Base-by-base conservation (phyloP, 2,329 filamentous ascomycete genomes). In the Aspergillus thermomutatus region DNA sequence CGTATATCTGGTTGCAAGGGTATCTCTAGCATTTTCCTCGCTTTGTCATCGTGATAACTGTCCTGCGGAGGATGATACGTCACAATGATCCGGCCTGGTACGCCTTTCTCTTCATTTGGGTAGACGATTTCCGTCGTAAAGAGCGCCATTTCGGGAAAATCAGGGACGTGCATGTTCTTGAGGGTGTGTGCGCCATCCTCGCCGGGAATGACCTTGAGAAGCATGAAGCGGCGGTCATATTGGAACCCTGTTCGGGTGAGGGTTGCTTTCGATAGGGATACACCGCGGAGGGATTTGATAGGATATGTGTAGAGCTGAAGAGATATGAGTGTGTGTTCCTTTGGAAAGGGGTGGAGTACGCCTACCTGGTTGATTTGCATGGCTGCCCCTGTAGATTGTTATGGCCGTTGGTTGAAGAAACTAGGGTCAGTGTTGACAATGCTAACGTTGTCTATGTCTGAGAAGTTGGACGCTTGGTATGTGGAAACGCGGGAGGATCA, bases 181-280 rank as follows among this genome's bases (percentile, higher is more conserved):
- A 83, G 66, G 19, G 59, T 60, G 6, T 56, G 41, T 14, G 53
- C 47, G 25, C 60, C 60, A 21, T 66, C 59, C 19, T 64, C 60
- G 23, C 64, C 63, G 5, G 64, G 57, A 21, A 76, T 67, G 60
- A 83, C 76, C 63, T 82, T 82, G 59, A 85, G 80, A 3, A 91
- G 80, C 83, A 91, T 89, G 73, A 90, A 91, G 34, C 79, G 79
- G 9, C 89, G 83, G 74, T 92, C 89, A 68, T 88, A 76, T 43
- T 78, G 75, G 63, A 90, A 78, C 14, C 88, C 88, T 60, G 85
- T 81, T n/a, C 79, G 77, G 4, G 82, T 83, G 49, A 90, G 72
- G n/a, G 73, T 72, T 3, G 86, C 80, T 0, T 75, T 71, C 4
- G 77, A 57, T 31, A 91, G 74, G 19, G 79, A 71, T 53, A 87